Evolutionary conservation across 1,284 basidiomycete genomes (phyloP).

Genomic region (Macrocybe sp.): DNA sequence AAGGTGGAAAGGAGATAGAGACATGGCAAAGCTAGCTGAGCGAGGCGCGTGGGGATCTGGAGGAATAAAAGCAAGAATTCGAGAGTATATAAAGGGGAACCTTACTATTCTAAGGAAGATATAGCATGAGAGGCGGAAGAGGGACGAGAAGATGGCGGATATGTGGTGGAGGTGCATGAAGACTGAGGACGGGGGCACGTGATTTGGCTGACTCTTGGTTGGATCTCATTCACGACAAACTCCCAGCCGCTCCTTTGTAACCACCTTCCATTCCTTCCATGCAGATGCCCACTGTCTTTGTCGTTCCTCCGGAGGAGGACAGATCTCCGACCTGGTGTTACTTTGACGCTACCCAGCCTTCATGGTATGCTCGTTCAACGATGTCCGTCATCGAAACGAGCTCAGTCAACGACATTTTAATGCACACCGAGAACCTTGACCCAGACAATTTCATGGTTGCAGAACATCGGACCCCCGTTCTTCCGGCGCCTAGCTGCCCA

Average conservation of each 20-base stretch:
- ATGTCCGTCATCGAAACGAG: conserved; percentile 28
- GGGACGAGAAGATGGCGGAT: conserved; percentile 25
- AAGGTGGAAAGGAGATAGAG: conserved; percentile 22
- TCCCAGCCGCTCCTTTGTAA: not conserved
- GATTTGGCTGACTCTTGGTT: conserved; percentile 6
- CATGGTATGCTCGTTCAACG: conserved; percentile 23
- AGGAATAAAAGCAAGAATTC: not conserved
- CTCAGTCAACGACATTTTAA: no score
- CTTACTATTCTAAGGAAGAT: conserved; percentile 38
- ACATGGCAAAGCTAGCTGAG: conserved; percentile 24
- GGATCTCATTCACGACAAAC: conserved; percentile 1
- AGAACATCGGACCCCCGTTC: no score
- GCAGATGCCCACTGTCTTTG: conserved; percentile 58
- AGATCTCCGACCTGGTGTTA: conserved; percentile 57
- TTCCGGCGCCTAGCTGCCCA: no score
- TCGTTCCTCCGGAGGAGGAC: conserved; percentile 70
- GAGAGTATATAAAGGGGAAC: conserved; percentile 2
- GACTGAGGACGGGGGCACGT: conserved; percentile 10
- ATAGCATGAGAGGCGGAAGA: conserved; percentile 34
- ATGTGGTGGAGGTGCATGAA: conserved; percentile 10
- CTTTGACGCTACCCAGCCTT: conserved; percentile 49
- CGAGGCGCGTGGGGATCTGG: conserved; percentile 30
- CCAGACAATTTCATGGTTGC: no score
- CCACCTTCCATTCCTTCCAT: conserved; percentile 9
- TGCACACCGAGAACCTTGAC: no score